These are phyloP conservation scores for Auricularia heimuer DNA, from an alignment of 768 basidiomycete species.

Conservation along the genomic window DNA sequence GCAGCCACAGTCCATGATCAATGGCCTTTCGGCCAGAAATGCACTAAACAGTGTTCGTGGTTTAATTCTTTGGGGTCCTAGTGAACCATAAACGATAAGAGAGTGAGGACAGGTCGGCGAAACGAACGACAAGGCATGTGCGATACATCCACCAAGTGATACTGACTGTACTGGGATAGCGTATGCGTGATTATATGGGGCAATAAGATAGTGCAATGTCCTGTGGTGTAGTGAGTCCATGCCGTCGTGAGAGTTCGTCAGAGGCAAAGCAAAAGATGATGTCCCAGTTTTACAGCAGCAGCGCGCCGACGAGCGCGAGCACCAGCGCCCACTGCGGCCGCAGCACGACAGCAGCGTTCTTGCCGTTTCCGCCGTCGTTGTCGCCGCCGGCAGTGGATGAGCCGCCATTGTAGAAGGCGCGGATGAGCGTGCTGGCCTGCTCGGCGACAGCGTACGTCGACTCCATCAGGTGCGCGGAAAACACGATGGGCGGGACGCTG, in stretches of 20 bases:
- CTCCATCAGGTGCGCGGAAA: constrained; percentile 33
- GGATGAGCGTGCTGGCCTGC: constrained; percentile 35
- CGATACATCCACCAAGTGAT: not conserved
- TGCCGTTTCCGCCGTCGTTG: not conserved
- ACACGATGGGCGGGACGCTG: constrained; percentile 45
- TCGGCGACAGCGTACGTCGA: constrained; percentile 38
- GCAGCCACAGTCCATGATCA: too few species aligned
- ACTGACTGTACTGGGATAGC: not conserved
- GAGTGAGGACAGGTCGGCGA: too few species aligned
- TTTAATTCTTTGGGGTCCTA: too few species aligned
- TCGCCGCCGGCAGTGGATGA: not conserved
- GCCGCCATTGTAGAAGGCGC: constrained; percentile 26
- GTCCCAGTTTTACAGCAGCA: not conserved
- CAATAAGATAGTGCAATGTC: not conserved
- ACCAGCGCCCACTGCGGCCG: not conserved
- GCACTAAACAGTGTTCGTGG: too few species aligned
- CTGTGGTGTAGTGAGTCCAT: not conserved
- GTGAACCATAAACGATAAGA: too few species aligned
- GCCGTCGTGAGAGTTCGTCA: not conserved
- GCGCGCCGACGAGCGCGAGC: not conserved
- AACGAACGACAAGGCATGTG: not conserved
- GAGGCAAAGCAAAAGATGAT: not conserved
- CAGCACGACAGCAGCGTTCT: not conserved
- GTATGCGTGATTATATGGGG: too few species aligned
- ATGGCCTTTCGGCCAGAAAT: too few species aligned